Evolutionary conservation across 2,329 filamentous ascomycete species (phyloP).

Genomic region (Diaporthe capsici): DNA sequence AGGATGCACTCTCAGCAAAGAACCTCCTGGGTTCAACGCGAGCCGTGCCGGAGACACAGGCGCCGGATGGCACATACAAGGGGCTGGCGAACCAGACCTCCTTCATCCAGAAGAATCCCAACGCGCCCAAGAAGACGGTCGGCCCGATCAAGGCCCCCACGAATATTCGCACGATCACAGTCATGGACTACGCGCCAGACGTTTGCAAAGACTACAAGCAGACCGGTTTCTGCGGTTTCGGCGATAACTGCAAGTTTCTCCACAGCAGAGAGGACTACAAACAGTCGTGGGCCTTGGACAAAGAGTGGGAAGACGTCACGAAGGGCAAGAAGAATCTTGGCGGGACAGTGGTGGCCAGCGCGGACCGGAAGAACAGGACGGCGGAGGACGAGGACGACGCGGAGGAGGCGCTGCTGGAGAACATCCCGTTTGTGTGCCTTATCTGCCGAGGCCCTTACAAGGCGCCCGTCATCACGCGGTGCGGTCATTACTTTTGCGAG

Average conservation of each 20-base stretch:
- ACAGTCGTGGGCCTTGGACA: constrained; percentile 95
- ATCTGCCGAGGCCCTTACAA: constrained; percentile 87
- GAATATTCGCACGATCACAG: constrained; percentile 91
- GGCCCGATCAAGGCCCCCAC: constrained; percentile 90
- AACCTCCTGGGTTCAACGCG: constrained; percentile 73
- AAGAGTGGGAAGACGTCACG: constrained; percentile 90
- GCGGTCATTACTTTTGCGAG: constrained; percentile 97
- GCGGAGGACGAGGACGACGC: constrained; percentile 59
- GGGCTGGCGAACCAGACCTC: constrained; percentile 79
- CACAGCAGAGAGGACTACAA: constrained; percentile 85
- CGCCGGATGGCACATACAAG: constrained; percentile 79
- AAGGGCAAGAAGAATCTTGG: constrained; percentile 76
- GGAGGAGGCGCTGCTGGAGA: constrained; percentile 81
- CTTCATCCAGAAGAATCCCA: constrained; percentile 86
- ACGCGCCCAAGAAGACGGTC: constrained; percentile 78
- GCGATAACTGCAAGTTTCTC: constrained; percentile 86
- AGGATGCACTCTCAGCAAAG: constrained; percentile 61
- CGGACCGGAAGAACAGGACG: constrained; percentile 60
- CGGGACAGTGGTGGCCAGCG: constrained; percentile 74
- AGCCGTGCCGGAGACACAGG: constrained; percentile 50
- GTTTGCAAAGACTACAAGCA: constrained; percentile 84
- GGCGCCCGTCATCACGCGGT: constrained; percentile 87
- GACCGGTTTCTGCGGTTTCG: constrained; percentile 73
- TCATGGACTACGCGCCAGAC: constrained; percentile 92
- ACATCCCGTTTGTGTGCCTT: constrained; percentile 90